Evolutionary conservation across 2,329 filamentous ascomycete species (phyloP).

Genomic region (Knoxdaviesia capensis): DNA sequence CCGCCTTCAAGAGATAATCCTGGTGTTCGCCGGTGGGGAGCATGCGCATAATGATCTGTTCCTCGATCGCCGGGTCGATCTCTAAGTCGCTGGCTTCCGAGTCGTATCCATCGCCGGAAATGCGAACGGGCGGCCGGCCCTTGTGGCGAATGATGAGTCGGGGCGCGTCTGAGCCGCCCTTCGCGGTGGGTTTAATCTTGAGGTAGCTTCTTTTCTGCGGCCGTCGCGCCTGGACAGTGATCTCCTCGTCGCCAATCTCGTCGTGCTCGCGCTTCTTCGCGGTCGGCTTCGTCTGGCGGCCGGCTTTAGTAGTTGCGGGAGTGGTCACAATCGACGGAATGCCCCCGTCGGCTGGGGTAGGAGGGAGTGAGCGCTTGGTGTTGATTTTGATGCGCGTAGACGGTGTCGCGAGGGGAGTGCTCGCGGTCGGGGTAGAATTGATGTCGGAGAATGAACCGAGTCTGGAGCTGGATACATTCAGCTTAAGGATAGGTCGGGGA

Average conservation of each 20-base stretch:
- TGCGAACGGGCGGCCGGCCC: constrained; percentile 47
- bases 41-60: constrained; percentile 81
- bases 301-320: constrained; percentile 35
- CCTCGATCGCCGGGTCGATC: constrained; percentile 69
- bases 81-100: constrained; percentile 88
- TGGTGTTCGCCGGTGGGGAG: constrained; percentile 56
- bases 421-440: constrained; percentile 3
- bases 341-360: constrained; percentile 13
- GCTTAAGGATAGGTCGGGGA: constrained; percentile 9
- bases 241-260: constrained; percentile 28
- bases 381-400: constrained; percentile 17
- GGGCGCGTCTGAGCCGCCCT: constrained; percentile 12
- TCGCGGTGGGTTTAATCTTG: constrained; percentile 24
- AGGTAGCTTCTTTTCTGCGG: constrained; percentile 12
- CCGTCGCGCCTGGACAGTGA: constrained; percentile 14
- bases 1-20: constrained; percentile 58
- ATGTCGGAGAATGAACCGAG: background rate
- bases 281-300: constrained; percentile 36
- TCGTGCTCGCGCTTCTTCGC: constrained; percentile 41
- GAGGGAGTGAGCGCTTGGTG: constrained; percentile 17
- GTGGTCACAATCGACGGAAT: constrained; percentile 7
- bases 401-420: constrained; percentile 6
- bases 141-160: constrained; percentile 36
- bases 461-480: constrained; percentile 7
- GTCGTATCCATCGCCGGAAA: constrained; percentile 79